Conservation (phyloP, 805 yeast species). For the Priceomyces medius region DNA sequence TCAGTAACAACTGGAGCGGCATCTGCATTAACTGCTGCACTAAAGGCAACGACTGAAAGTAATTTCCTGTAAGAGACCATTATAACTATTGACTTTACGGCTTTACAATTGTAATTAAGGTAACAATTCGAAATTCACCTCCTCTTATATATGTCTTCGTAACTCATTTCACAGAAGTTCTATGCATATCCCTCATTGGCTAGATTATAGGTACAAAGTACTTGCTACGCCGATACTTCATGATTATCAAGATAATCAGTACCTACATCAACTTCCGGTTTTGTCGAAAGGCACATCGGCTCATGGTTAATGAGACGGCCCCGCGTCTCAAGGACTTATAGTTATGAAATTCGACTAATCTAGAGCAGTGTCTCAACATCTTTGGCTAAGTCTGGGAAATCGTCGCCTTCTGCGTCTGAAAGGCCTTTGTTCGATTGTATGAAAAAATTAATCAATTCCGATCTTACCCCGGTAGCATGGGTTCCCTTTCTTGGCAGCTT, state of each 20-base stretch:
- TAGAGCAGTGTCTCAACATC: neutral
- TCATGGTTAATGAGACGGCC: neutral
- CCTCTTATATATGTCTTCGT: neutral
- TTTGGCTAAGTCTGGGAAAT: neutral
- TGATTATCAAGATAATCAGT: neutral
- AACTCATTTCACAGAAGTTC: neutral
- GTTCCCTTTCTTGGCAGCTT: too few species aligned
- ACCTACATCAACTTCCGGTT: neutral
- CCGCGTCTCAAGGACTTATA: neutral
- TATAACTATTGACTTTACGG: too few species aligned
- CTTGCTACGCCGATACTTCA: neutral
- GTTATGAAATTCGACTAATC: neutral
- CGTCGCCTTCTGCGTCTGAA: neutral
- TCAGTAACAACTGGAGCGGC: slow-evolving; percentile 15
- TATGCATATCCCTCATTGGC: neutral
- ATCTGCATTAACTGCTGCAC: neutral
- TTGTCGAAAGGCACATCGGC: neutral
- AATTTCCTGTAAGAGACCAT: slow-evolving; percentile 1
- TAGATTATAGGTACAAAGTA: neutral
- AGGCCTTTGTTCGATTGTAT: neutral
- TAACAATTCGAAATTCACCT: neutral
- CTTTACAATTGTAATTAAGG: too few species aligned
- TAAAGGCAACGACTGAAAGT: slow-evolving; percentile 2
- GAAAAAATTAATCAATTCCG: neutral
- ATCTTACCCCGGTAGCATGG: too few species aligned